These are phyloP conservation scores for Brassica napus DNA, from an alignment of 345 rosid species.

Conservation along the genomic window DNA sequence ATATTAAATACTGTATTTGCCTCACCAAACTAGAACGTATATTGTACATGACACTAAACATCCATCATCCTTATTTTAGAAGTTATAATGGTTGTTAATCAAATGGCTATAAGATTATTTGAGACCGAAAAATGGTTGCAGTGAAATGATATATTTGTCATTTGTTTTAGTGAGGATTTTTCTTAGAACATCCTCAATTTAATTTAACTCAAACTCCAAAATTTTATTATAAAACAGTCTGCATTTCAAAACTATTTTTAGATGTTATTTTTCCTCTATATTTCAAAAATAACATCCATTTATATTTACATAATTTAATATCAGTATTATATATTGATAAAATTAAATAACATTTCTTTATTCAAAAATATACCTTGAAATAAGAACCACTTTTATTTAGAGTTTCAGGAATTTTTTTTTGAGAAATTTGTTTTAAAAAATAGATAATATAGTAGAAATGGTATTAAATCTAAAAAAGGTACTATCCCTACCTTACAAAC, in stretches of 20 bases:
- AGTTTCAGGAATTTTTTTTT: background rate
- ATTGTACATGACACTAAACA: background rate
- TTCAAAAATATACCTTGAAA: background rate
- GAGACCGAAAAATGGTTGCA: background rate
- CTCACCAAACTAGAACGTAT: background rate
- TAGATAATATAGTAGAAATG: background rate
- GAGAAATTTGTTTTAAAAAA: no score
- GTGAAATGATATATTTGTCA: background rate
- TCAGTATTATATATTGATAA: no score
- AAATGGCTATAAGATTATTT: background rate
- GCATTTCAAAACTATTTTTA: background rate
- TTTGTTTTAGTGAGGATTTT: background rate
- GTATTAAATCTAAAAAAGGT: no score
- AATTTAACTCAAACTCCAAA: background rate
- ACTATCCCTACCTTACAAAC: background rate
- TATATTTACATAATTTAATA: no score
- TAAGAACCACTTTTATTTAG: background rate
- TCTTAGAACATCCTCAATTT: background rate
- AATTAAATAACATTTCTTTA: no score
- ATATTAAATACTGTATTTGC: background rate
- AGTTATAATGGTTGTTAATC: background rate
- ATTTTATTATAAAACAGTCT: no score
- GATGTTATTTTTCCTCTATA: no score
- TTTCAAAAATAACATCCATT: no score
- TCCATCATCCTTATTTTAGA: background rate